Percentiles rank a stretch among this genome's conserved stretches.
These are phyloP conservation scores for Seminavis robusta DNA, from an alignment of 108 stramenopile species.

Conservation along the genomic window DNA sequence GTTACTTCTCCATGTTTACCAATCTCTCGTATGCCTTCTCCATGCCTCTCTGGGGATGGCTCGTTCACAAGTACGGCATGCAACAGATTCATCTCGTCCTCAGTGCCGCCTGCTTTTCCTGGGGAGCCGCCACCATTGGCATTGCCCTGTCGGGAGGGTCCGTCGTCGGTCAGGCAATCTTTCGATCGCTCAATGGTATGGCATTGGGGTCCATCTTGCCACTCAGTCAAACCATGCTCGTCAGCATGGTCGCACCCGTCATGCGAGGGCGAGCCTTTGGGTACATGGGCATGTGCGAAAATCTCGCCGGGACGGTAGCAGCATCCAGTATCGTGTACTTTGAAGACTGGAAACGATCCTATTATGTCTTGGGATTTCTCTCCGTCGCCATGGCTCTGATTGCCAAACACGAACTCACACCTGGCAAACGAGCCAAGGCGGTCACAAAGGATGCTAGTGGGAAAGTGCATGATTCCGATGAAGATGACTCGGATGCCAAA, in stretches of 20 bases:
- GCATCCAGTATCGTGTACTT: conserved; percentile 34
- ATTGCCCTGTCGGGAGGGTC: conserved; percentile 27
- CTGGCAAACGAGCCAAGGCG: not conserved
- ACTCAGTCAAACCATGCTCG: conserved; percentile 46
- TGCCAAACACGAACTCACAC: conserved; percentile 10
- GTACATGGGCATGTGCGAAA: conserved; percentile 40
- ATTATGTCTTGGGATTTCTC: conserved; percentile 26
- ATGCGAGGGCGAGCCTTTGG: conserved; percentile 47
- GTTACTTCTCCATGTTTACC: conserved; percentile 45
- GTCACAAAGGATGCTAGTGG: not conserved
- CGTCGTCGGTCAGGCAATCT: conserved; percentile 30
- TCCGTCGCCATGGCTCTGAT: conserved; percentile 31
- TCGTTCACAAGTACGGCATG: conserved; percentile 28
- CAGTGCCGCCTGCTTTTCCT: conserved; percentile 24
- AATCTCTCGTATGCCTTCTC: conserved; percentile 44
- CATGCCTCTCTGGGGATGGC: conserved; percentile 46
- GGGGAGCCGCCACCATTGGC: conserved; percentile 44
- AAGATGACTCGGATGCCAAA: conserved; percentile 10
- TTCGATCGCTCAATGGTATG: conserved; percentile 32
- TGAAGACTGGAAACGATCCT: conserved; percentile 37
- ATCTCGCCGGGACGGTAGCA: conserved; percentile 38
- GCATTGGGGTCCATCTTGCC: conserved; percentile 49
- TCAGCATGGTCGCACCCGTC: conserved; percentile 19
- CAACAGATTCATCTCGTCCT: conserved; percentile 21
- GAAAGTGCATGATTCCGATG: not conserved